Percentiles rank a stretch among this genome's conserved stretches.
Evolutionary conservation across 2,329 filamentous ascomycete species (phyloP).

Genomic region (Phaeoacremonium minimum): DNA sequence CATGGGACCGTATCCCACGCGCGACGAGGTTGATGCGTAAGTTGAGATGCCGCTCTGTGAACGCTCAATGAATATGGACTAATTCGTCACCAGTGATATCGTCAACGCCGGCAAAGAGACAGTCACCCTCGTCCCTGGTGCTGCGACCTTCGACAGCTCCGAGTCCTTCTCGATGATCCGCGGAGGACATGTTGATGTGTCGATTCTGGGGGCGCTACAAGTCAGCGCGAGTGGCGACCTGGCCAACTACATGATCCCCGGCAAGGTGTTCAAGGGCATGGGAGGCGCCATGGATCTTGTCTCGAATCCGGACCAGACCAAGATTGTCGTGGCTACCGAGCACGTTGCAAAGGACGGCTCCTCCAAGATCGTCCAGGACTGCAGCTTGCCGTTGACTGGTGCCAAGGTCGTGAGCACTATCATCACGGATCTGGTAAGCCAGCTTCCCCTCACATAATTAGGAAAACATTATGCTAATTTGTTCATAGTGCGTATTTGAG

Average conservation of each 20-base stretch:
- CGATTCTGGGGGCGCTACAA: slow-evolving; percentile 78
- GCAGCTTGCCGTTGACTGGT: slow-evolving; percentile 62
- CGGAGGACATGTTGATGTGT: slow-evolving; percentile 78
- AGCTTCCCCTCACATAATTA: not conserved
- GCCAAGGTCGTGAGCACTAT: slow-evolving; percentile 66
- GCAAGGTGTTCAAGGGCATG: slow-evolving; percentile 86
- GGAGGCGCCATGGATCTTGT: slow-evolving; percentile 74
- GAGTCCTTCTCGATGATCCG: slow-evolving; percentile 88
- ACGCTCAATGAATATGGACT: not conserved
- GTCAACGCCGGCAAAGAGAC: slow-evolving; percentile 89
- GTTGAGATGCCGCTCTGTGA: slow-evolving; percentile 13
- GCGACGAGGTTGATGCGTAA: slow-evolving; percentile 63
- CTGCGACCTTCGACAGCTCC: slow-evolving; percentile 71
- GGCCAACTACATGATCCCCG: slow-evolving; percentile 88
- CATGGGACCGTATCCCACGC: slow-evolving; percentile 75
- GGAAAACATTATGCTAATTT: not conserved
- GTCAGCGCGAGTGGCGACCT: slow-evolving; percentile 75
- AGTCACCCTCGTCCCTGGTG: slow-evolving; percentile 73
- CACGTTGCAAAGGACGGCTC: slow-evolving; percentile 66
- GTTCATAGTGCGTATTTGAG: slow-evolving; percentile 60
- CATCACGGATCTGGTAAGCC: slow-evolving; percentile 66
- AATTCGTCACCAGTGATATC: slow-evolving; percentile 54
- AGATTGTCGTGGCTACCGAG: slow-evolving; percentile 68
- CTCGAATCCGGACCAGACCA: slow-evolving; percentile 65
- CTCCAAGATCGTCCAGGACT: slow-evolving; percentile 62